These are phyloP conservation scores for Coemansia sp. DNA, from an alignment of 192 early-diverging fungal genomes.

Conservation along the genomic window DNA sequence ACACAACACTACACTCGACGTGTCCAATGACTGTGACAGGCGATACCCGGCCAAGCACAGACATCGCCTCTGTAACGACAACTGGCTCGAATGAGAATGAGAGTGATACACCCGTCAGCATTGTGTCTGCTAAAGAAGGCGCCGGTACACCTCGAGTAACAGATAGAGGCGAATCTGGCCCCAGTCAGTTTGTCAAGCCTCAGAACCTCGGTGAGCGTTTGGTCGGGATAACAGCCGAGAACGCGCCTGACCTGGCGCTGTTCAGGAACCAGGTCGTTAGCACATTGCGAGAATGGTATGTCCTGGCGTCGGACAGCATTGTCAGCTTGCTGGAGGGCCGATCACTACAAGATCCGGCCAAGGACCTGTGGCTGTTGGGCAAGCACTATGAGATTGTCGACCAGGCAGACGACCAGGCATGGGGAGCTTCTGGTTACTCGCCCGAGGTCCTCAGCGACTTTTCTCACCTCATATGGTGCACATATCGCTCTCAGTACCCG, in stretches of 20 bases:
- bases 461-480: slow-evolving; percentile 85
- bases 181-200: not conserved
- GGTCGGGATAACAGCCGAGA: not conserved
- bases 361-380: slow-evolving; percentile 56
- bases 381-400: slow-evolving; percentile 32
- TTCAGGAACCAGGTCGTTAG: slow-evolving; percentile 46
- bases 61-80: not conserved
- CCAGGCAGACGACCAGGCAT: slow-evolving; percentile 16
- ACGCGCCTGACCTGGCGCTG: slow-evolving; percentile 14
- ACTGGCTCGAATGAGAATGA: not conserved
- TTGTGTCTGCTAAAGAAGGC: not conserved
- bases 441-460: slow-evolving; percentile 79
- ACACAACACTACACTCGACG: not conserved
- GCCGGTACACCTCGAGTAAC: not conserved
- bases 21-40: not conserved
- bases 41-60: not conserved
- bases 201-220: not conserved
- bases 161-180: not conserved
- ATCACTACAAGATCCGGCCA: slow-evolving; percentile 32
- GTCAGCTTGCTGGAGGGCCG: slow-evolving; percentile 46
- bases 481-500: slow-evolving; percentile 88
- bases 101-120: not conserved
- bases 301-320: slow-evolving; percentile 53
- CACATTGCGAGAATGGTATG: slow-evolving; percentile 55
- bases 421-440: slow-evolving; percentile 26